These are phyloP conservation scores for Cetradonia linearis DNA, from an alignment of 495 filamentous ascomycete species.

Conservation along the genomic window DNA sequence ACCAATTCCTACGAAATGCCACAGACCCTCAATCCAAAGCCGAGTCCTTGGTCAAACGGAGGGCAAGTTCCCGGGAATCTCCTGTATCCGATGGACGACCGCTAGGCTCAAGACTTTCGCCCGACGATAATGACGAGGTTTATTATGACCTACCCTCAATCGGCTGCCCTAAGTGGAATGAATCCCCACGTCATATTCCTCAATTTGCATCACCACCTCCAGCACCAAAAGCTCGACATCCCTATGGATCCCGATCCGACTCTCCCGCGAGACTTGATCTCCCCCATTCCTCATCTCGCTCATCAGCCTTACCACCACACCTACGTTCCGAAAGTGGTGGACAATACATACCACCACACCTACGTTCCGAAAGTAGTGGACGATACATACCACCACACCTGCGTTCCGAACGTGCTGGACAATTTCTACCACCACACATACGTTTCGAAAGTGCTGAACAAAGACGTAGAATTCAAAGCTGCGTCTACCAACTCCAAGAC, in stretches of 20 bases:
- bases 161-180: background rate
- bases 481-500: slow-evolving; percentile 37
- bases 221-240: background rate
- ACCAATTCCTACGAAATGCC: slow-evolving; percentile 7
- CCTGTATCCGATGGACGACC: background rate
- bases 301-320: background rate
- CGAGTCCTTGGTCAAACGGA: background rate
- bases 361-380: background rate
- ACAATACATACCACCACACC: slow-evolving; percentile 6
- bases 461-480: slow-evolving; percentile 33
- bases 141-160: background rate
- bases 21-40: background rate
- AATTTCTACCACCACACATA: background rate
- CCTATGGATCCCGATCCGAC: background rate
- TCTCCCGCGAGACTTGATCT: background rate
- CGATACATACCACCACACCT: too few species aligned
- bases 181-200: background rate
- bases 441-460: slow-evolving; percentile 4
- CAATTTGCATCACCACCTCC: background rate
- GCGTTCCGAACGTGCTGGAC: background rate
- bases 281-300: background rate
- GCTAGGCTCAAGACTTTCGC: background rate
- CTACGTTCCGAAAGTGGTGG: background rate
- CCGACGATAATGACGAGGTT: background rate
- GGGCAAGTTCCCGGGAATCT: background rate